A percentile compares a stretch with the other conserved stretches of the same genome.
Evolutionary conservation across 176 grass and related monocot genomes (phyloP).

Genomic region (Ampelocalamus luodianensis): DNA sequence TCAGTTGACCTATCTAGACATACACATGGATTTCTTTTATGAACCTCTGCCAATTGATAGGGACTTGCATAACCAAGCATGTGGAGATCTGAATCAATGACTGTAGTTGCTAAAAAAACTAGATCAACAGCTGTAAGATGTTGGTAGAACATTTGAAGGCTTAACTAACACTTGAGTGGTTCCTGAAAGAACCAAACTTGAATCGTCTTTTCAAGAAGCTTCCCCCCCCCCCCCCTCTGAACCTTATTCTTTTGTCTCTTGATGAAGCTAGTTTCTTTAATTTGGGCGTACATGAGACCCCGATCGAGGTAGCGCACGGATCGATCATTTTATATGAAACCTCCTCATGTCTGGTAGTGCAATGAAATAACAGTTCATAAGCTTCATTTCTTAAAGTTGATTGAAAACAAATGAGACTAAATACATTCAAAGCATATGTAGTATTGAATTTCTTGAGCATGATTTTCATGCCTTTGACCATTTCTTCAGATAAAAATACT

Average conservation of each 20-base stretch:
- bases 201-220: neutral
- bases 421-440: neutral
- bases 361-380: neutral
- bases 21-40: neutral
- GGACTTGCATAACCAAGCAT: neutral
- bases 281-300: neutral
- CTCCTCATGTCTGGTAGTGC: neutral
- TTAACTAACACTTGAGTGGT: neutral
- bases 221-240: neutral
- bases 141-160: neutral
- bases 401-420: neutral
- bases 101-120: neutral
- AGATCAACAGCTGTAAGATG: neutral
- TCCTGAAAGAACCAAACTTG: neutral
- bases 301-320: neutral
- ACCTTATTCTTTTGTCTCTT: neutral
- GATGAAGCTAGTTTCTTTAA: neutral
- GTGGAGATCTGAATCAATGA: neutral
- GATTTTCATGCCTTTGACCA: neutral
- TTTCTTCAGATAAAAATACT: neutral
- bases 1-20: no score
- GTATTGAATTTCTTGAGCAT: neutral
- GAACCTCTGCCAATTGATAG: slow-evolving; percentile 8
- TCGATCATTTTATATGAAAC: slow-evolving; percentile 13
- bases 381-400: neutral